These are phyloP conservation scores for Ophiocordyceps camponoti-floridani DNA, from an alignment of 2,329 filamentous ascomycete genomes.

Conservation along the genomic window DNA sequence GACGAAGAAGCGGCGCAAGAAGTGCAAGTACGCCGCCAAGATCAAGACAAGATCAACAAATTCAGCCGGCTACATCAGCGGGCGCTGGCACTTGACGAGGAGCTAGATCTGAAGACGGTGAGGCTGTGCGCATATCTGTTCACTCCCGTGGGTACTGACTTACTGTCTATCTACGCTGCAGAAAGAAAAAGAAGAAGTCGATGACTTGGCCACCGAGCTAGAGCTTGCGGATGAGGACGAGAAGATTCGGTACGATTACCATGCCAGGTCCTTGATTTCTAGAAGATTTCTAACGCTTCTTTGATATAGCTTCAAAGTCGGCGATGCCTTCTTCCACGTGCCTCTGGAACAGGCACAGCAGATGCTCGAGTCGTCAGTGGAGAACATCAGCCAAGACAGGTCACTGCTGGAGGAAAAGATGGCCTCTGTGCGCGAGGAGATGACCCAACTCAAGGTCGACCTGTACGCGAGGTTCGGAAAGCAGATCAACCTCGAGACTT, in stretches of 20 bases:
- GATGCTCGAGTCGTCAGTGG: constrained; percentile 54
- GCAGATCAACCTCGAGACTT: constrained; percentile 93
- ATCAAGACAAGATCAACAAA: constrained; percentile 97
- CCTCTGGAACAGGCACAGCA: constrained; percentile 73
- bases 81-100: constrained; percentile 60
- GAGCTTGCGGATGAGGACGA: constrained; percentile 94
- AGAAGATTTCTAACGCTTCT: background rate
- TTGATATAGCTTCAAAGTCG: constrained; percentile 69
- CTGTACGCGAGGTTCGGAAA: constrained; percentile 89
- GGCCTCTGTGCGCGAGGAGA: constrained; percentile 59
- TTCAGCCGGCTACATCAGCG: constrained; percentile 91
- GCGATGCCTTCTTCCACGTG: constrained; percentile 84
- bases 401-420: constrained; percentile 61
- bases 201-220: constrained; percentile 78
- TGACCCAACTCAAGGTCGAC: constrained; percentile 77
- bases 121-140: background rate
- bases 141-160: background rate
- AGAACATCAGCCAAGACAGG: constrained; percentile 62
- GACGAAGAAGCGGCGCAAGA: constrained; percentile 76
- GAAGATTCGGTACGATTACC: constrained; percentile 53
- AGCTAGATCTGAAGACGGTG: constrained; percentile 64
- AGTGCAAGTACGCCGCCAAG: constrained; percentile 84
- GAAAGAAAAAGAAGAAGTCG: constrained; percentile 98
- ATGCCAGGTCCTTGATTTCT: background rate
- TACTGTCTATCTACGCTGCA: constrained; percentile 16